Evolutionary conservation across 306 rosid genomes (phyloP), one percentile per base, ranked within the genome.

Genomic region (Pachyrhizus erosus): DNA sequence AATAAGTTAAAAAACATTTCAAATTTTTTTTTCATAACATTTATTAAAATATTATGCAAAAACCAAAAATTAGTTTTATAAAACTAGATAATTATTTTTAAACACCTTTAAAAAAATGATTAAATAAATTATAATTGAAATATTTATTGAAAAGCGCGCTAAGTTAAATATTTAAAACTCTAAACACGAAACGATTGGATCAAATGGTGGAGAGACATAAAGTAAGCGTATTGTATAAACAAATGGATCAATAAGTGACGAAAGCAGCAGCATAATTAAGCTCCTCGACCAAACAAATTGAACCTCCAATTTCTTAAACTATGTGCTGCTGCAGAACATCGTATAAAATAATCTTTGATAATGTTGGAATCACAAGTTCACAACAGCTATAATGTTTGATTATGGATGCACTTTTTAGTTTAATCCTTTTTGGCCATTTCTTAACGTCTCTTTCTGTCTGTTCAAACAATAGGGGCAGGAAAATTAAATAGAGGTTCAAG

Each of bases 371-470:
- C 84, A 27, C 81, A 75, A 45, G 17, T 58, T 85, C 84, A 21
- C 37, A 43, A 48, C 62, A 77, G 80, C 62, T 73, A 80, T 72
- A 77, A 60, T 82, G 39, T 21, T 85, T 83, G 54, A 70, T 88
- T 86, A 79, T 77, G 81, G 64, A 45, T 64, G 62, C 76, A 76
- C 54, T 70, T 79, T 24, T 10, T 26, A 24, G 2, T 85, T 88
- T 78, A 81, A 73, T 81, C 70, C 39, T 58, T 31, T 17, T 87
- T 87, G 87, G 87, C 88, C 82, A 69, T 67, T 85, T 84, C 82
- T 85, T 61, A 89, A 89, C 89, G 92, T 85, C 88, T 89, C 92
- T 79, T 76, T 86, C 82, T 76, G 27, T 39, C 55, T 26, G 33
- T 84, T 87, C 84, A 87, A 76, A 85, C 40, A 70, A 27, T 48